Conservation (phyloP, 441 rosid genomes). For the Croton setiger region DNA sequence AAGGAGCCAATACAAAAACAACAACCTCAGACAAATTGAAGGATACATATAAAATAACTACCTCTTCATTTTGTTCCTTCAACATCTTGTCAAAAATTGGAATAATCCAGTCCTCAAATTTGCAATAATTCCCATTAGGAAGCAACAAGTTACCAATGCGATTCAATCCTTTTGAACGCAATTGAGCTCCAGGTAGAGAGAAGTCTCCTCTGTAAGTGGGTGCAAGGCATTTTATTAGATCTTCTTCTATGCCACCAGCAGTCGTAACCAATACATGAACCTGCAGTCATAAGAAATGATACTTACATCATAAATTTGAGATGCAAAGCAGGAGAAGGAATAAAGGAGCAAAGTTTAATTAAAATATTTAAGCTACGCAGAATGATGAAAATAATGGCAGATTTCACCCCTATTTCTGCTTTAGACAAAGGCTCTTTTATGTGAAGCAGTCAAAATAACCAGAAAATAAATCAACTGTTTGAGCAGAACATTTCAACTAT, state of each 20-base stretch:
- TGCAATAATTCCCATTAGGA: constrained; percentile 92
- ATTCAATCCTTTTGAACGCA: constrained; percentile 80
- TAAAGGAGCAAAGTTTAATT: background rate
- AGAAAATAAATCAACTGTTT: background rate
- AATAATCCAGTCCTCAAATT: constrained; percentile 93
- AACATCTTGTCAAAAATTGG: constrained; percentile 86
- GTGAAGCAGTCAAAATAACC: background rate
- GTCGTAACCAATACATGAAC: constrained; percentile 91
- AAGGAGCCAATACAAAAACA: background rate
- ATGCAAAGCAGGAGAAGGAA: background rate
- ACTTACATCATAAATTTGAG: constrained; percentile 7
- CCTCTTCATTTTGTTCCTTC: constrained; percentile 88
- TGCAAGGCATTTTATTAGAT: constrained; percentile 89
- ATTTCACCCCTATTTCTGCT: background rate
- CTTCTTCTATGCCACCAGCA: constrained; percentile 95
- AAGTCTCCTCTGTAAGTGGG: constrained; percentile 87
- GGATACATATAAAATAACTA: constrained; percentile 17
- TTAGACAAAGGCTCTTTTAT: background rate
- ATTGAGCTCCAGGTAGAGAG: constrained; percentile 63
- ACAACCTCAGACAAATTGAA: background rate
- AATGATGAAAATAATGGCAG: background rate
- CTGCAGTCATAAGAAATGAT: constrained; percentile 35
- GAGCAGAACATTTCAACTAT: background rate
- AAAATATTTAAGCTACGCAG: background rate
- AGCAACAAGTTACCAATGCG: constrained; percentile 87